These are phyloP conservation scores for Psilocybe azurescens DNA, from an alignment of 768 basidiomycete genomes.

Conservation along the genomic window DNA sequence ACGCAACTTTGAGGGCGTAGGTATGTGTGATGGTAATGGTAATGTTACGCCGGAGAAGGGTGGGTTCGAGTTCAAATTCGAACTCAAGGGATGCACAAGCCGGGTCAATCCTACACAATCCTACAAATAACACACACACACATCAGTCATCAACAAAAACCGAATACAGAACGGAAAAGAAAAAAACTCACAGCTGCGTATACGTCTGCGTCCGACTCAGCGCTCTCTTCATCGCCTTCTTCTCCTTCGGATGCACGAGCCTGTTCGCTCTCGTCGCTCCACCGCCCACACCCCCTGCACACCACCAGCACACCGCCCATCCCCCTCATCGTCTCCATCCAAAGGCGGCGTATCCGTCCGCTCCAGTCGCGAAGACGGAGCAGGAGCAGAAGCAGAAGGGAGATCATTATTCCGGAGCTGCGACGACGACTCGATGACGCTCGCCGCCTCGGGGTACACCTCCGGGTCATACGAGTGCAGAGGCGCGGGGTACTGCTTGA, in stretches of 20 bases:
- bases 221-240: slow-evolving; percentile 30
- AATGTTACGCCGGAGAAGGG: too few species aligned
- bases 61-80: too few species aligned
- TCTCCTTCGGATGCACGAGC: slow-evolving; percentile 25
- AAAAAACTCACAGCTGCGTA: slow-evolving; percentile 30
- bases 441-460: slow-evolving; percentile 41
- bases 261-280: neutral
- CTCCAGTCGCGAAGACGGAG: too few species aligned
- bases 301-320: neutral
- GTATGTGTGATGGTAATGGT: too few species aligned
- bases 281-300: neutral
- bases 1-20: too few species aligned
- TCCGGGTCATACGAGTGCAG: slow-evolving; percentile 38
- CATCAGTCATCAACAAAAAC: neutral
- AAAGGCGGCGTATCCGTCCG: slow-evolving; percentile 28
- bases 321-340: slow-evolving; percentile 25
- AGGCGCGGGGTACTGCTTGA: slow-evolving; percentile 43
- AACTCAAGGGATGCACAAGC: neutral
- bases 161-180: slow-evolving; percentile 1
- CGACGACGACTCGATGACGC: slow-evolving; percentile 29
- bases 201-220: slow-evolving; percentile 39
- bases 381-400: too few species aligned
- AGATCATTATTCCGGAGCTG: slow-evolving; percentile 19
- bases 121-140: neutral
- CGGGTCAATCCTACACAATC: slow-evolving; percentile 5